Evolutionary conservation across 768 basidiomycete genomes (phyloP).

Genomic region (Cystobasidium onofrii): DNA sequence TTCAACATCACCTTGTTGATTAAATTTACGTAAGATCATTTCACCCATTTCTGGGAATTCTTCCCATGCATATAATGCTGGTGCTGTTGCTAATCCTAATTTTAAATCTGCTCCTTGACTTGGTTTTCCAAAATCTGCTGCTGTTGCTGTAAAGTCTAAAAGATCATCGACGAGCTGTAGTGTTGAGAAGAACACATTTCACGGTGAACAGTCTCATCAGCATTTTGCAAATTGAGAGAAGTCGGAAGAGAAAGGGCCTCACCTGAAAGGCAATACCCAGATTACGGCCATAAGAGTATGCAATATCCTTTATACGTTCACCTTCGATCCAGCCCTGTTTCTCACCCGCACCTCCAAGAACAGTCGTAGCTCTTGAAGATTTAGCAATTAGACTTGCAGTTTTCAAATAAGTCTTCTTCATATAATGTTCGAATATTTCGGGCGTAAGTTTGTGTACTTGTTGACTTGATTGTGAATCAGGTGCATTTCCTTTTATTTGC

Average conservation of each 20-base stretch:
- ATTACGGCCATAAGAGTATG: constrained; percentile 83
- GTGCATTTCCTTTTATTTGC: constrained; percentile 53
- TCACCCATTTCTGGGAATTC: constrained; percentile 67
- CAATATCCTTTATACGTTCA: constrained; percentile 78
- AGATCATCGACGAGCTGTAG: constrained; percentile 85
- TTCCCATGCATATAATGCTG: constrained; percentile 76
- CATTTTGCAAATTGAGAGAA: too few relatives aligned
- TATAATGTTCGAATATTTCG: constrained; percentile 55
- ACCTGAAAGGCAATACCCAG: constrained; percentile 95
- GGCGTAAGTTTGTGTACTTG: constrained; percentile 39
- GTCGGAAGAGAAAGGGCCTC: constrained; percentile 33
- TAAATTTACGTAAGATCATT: constrained; percentile 71
- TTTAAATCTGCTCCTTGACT: constrained; percentile 69
- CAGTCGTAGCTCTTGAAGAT: constrained; percentile 68
- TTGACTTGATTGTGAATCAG: constrained; percentile 35
- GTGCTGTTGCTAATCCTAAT: constrained; percentile 75
- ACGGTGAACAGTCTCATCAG: too few relatives aligned
- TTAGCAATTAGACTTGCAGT: constrained; percentile 87
- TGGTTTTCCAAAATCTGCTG: constrained; percentile 75
- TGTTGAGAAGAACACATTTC: too few relatives aligned
- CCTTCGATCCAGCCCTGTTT: constrained; percentile 51
- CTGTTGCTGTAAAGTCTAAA: constrained; percentile 78
- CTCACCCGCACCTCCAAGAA: constrained; percentile 66
- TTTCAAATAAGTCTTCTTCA: constrained; percentile 88
- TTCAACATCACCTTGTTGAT: constrained; percentile 68